Evolutionary conservation across 2,329 filamentous ascomycete species (phyloP).

Genomic region (Xylariales sp.): DNA sequence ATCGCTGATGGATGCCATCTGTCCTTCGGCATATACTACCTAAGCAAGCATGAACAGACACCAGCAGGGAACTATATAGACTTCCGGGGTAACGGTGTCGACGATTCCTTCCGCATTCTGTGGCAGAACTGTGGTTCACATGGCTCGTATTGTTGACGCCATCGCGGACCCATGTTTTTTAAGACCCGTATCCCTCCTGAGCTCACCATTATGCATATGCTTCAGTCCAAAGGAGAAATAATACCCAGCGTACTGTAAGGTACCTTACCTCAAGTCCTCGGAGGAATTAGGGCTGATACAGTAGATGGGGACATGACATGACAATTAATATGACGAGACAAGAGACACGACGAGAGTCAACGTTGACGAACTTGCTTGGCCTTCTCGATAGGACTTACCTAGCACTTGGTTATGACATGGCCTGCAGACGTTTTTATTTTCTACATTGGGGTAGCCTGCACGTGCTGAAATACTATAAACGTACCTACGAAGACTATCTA

Average conservation of each 20-base stretch:
- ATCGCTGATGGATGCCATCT: conserved; percentile 15
- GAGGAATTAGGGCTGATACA: too few species aligned
- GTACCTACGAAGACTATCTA: conserved; percentile 4
- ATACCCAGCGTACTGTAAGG: neutral
- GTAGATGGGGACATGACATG: too few species aligned
- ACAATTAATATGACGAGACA: too few species aligned
- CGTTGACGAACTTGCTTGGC: too few species aligned
- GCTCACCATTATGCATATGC: conserved; percentile 28
- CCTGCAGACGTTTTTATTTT: too few species aligned
- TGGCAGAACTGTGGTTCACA: neutral
- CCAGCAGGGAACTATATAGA: conserved; percentile 1
- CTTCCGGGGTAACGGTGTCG: neutral
- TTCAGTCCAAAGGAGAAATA: conserved; percentile 5
- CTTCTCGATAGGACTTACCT: too few species aligned
- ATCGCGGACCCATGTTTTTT: conserved; percentile 28
- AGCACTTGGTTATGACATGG: too few species aligned
- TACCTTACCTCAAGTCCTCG: neutral
- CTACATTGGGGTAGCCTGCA: conserved; percentile 10
- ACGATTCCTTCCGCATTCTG: neutral
- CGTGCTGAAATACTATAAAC: conserved; percentile 29
- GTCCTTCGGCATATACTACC: neutral
- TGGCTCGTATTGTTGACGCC: conserved; percentile 35
- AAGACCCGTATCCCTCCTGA: conserved; percentile 29
- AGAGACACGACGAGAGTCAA: too few species aligned
- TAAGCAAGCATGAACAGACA: neutral